Percentiles rank a stretch among this genome's conserved stretches.
Conservation (phyloP, 306 rosid species). For the Coriaria nepalensis region DNA sequence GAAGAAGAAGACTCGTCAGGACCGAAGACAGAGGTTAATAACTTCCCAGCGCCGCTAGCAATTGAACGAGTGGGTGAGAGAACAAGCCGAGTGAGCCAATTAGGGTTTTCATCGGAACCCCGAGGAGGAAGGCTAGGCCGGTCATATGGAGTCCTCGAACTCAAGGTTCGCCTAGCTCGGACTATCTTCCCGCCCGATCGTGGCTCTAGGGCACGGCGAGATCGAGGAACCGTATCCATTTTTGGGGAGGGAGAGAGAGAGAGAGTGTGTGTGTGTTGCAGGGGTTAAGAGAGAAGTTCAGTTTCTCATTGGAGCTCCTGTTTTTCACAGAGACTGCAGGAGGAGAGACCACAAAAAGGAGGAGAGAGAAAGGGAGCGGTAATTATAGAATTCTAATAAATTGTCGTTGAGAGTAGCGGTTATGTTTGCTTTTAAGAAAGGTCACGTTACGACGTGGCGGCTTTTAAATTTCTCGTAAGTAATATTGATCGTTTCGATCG, state of each 20-base stretch:
- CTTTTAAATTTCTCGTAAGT: no score
- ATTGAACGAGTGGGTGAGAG: slow-evolving; percentile 50
- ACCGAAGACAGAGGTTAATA: slow-evolving; percentile 43
- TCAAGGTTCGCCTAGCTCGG: slow-evolving; percentile 36
- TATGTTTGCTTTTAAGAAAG: no score
- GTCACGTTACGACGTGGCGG: no score
- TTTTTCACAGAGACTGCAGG: no score
- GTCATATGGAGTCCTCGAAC: slow-evolving; percentile 51
- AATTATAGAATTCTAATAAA: no score
- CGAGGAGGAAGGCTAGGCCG: slow-evolving; percentile 34
- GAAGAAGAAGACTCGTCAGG: slow-evolving; percentile 36
- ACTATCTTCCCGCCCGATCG: slow-evolving; percentile 75
- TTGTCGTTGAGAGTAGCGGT: no score
- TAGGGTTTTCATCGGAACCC: slow-evolving; percentile 36
- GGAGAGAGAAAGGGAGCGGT: slow-evolving; percentile 1
- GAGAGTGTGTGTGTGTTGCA: no score
- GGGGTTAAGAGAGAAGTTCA: background rate
- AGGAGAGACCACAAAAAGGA: background rate
- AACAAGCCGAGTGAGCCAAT: slow-evolving; percentile 62
- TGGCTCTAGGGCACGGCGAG: slow-evolving; percentile 28
- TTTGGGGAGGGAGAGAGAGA: background rate
- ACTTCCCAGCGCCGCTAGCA: slow-evolving; percentile 68
- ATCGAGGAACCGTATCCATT: slow-evolving; percentile 55
- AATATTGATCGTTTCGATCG: no score
- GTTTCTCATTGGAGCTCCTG: no score